These are phyloP conservation scores for Aspergillus sp. DNA, from an alignment of 2,329 filamentous ascomycete species.

Conservation along the genomic window DNA sequence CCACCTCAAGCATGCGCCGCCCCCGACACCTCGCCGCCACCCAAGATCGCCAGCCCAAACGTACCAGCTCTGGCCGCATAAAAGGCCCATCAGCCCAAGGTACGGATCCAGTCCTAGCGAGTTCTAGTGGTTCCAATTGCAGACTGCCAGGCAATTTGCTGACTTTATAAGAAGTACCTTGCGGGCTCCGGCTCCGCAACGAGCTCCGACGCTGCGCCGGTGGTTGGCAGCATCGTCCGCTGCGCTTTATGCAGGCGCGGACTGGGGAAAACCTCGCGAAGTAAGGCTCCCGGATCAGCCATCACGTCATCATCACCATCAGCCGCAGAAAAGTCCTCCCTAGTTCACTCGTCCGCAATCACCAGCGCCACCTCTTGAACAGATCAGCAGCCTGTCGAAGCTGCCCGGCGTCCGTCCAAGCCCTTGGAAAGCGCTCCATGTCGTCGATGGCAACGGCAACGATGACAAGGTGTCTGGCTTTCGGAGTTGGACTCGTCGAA, in stretches of 20 bases:
- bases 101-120: constrained; percentile 16
- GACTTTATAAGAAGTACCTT: constrained; percentile 11
- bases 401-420: background rate
- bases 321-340: background rate
- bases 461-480: background rate
- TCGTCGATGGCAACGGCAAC: background rate
- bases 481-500: background rate
- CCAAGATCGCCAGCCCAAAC: constrained; percentile 18
- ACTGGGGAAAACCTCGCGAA: background rate
- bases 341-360: background rate
- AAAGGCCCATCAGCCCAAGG: constrained; percentile 4
- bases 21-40: constrained; percentile 14
- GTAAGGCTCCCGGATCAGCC: background rate
- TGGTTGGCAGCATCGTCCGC: background rate
- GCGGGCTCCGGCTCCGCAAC: constrained; percentile 5
- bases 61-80: constrained; percentile 12
- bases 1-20: constrained; percentile 14
- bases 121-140: constrained; percentile 5
- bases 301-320: background rate
- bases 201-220: constrained; percentile 7
- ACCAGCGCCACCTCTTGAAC: background rate
- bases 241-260: constrained; percentile 7
- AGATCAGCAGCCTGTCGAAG: background rate
- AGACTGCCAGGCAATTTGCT: constrained; percentile 11
- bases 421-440: background rate